Evolutionary conservation across 192 early-diverging fungal species (phyloP), one percentile per base, ranked within the genome.

Genomic region (Dissophora globulifera): DNA sequence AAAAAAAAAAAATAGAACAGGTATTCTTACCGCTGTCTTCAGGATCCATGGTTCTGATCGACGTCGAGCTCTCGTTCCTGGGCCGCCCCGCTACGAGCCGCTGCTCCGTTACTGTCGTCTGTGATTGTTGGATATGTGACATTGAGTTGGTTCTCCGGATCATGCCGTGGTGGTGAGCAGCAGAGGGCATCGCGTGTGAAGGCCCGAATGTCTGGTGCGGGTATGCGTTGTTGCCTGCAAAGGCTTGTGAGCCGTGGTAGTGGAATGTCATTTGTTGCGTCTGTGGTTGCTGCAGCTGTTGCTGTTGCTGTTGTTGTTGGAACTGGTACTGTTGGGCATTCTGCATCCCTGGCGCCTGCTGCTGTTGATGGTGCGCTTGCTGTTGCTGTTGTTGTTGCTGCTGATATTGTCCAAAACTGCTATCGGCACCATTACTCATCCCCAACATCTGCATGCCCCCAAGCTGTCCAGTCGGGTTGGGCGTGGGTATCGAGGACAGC

Each of bases 131-230:
- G 26, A 69, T 60, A 29, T 69, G 67, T 8, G 67, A 69, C 12
- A 69, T 32, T 16, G 67, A 69, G 30, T 53, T 69, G 19, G 67
- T 69, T 38, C 67, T 69, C 56, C 67, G 49, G 57, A 69, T 60
- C 4, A 38, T 50, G 49, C 52, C 31, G 26, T 62, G 60, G 46
- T 74, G 69, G 35, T 71, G 52, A 43, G 64, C 33, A 38, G 38
- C 52, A 25, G 69, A 40, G 10, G 57, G 13, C 13, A 51, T 54
- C n/a, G n/a, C n/a, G 15, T 69, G 38, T 29, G 62, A 59, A 1
- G 50, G 53, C 46, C 38, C 25, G 46, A 70, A 70, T 19, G 41
- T 38, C 20, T 53, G 55, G 41, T 74, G 62, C 6, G 38, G 23
- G 29, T 43, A 51, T 30, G 58, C 15, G 41, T 51, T 52, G 47